Base-by-base conservation (phyloP, 106 monocot species). In the Ottelia alismoides region DNA sequence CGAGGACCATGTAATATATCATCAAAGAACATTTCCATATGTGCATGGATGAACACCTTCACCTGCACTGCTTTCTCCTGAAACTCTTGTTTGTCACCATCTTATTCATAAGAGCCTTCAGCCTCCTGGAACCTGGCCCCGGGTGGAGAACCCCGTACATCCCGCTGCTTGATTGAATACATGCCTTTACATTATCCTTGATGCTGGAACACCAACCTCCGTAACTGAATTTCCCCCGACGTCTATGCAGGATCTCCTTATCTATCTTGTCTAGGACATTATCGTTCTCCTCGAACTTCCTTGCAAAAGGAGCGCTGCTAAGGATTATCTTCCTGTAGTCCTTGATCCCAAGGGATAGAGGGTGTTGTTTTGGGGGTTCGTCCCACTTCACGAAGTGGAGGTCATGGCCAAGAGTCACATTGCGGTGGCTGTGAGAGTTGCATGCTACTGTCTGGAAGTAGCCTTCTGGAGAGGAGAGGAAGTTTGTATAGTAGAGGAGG, bases 361-460 rank as follows among this genome's bases (percentile, higher is more conserved):
- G 46, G 86, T 86, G 51, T 92, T 86, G 66, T 83, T 87, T 4
- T 86, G 92, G 0, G 92, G 92, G 52, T 67, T 80, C n/a, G 49
- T 92, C 83, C 92, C 92, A 92, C 6, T 24, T 29, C 51, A 92
- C 70, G 70, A 72, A 83, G 30, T 77, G 92, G 31, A 92, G 87
- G 46, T 92, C 92, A 20, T 92, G 87, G 70, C 87, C 87, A 1
- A 87, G 71, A 0, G 79, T 77, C 0, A 74, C 75, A 76, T 77
- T 87, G 20, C 47, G 49, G 65, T 61, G 71, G 25, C 74, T 47
- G 0, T 52, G 44, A 14, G 87, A 87, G 66, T 92, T 92, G 80
- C 92, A 92, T 25, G 75, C 70, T 25, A 87, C 48, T 0, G 92
- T 92, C 60, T 92, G 92, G 66, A 92, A 87, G 72, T 92, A 92